Evolutionary conservation across 495 filamentous ascomycete genomes (phyloP).

Genomic region (Astrothelium subdiscretum): DNA sequence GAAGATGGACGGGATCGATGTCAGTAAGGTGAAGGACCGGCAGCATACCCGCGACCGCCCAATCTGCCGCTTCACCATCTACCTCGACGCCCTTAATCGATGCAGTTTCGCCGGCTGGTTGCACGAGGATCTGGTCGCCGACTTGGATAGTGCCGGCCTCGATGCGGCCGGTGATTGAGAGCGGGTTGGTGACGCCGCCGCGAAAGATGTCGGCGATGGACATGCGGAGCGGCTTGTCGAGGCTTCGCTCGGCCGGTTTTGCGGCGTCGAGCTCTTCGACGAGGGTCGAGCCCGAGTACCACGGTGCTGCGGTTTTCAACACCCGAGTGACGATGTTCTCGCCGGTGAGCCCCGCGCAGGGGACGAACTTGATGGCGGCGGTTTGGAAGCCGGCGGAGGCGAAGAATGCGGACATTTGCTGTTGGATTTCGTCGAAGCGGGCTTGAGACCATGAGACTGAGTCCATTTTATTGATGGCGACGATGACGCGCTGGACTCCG

Average conservation of each 20-base stretch:
- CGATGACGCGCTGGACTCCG: slow-evolving; percentile 75
- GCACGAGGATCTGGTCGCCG: slow-evolving; percentile 66
- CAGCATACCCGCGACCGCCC: slow-evolving; percentile 95
- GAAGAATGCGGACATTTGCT: slow-evolving; percentile 75
- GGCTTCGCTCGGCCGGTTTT: slow-evolving; percentile 51
- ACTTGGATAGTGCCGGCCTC: slow-evolving; percentile 73
- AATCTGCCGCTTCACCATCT: slow-evolving; percentile 59
- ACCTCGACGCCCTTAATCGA: slow-evolving; percentile 67
- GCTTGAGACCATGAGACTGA: slow-evolving; percentile 65
- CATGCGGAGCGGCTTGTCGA: slow-evolving; percentile 72
- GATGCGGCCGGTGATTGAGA: slow-evolving; percentile 76
- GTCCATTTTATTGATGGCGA: slow-evolving; percentile 94
- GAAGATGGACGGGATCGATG: slow-evolving; percentile 70
- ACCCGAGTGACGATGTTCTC: slow-evolving; percentile 58
- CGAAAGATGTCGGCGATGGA: slow-evolving; percentile 77
- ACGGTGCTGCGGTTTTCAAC: slow-evolving; percentile 42
- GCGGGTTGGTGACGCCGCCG: slow-evolving; percentile 57
- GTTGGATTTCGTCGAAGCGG: slow-evolving; percentile 73
- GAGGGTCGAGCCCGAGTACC: slow-evolving; percentile 61
- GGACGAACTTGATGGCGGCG: slow-evolving; percentile 74
- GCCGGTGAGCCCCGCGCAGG: slow-evolving; percentile 77
- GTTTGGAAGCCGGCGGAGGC: slow-evolving; percentile 64
- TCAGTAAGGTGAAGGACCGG: slow-evolving; percentile 71
- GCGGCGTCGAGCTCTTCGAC: slow-evolving; percentile 62
- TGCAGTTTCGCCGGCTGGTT: slow-evolving; percentile 70